A percentile compares a stretch with the other conserved stretches of the same genome.
These are phyloP conservation scores for Penicillium egyptiacum DNA, from an alignment of 495 filamentous ascomycete genomes.

Conservation along the genomic window DNA sequence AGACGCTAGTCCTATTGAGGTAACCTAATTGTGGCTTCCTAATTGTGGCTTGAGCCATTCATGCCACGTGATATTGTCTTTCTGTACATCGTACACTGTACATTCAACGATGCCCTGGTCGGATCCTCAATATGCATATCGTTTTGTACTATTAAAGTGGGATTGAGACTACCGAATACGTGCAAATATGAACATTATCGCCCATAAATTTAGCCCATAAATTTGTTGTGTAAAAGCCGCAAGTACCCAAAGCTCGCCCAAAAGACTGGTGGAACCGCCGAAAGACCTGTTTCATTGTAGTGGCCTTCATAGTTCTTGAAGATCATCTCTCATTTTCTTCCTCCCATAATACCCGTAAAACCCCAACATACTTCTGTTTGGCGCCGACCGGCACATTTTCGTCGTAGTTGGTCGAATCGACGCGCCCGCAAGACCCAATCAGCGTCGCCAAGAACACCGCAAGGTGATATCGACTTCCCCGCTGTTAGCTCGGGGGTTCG, in stretches of 20 bases:
- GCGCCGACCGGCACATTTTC: slow-evolving; percentile 21
- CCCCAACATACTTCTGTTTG: slow-evolving; percentile 15
- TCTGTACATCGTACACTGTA: background rate
- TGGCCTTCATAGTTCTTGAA: slow-evolving; percentile 5
- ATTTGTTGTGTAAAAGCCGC: background rate
- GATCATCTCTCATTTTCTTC: slow-evolving; percentile 3
- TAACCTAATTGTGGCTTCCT: slow-evolving; percentile 14
- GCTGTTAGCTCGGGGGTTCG: slow-evolving; percentile 29
- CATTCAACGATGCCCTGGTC: slow-evolving; percentile 3
- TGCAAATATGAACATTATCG: background rate
- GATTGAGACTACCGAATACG: background rate
- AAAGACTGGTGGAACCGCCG: slow-evolving; percentile 24
- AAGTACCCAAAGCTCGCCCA: slow-evolving; percentile 11
- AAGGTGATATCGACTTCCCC: slow-evolving; percentile 38
- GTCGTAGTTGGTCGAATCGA: slow-evolving; percentile 28
- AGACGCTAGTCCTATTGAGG: background rate
- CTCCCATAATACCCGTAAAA: slow-evolving; percentile 1
- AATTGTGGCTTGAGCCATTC: slow-evolving; percentile 15
- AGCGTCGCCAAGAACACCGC: slow-evolving; percentile 33
- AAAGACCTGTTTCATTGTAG: slow-evolving; percentile 28
- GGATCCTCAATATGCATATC: slow-evolving; percentile 13
- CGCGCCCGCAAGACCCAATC: slow-evolving; percentile 35
- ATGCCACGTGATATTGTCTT: slow-evolving; percentile 4
- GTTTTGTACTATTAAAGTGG: background rate
- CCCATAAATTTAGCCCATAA: background rate